These are phyloP conservation scores for Pseudozyma pruni DNA, from an alignment of 1,284 basidiomycete species.

Conservation along the genomic window DNA sequence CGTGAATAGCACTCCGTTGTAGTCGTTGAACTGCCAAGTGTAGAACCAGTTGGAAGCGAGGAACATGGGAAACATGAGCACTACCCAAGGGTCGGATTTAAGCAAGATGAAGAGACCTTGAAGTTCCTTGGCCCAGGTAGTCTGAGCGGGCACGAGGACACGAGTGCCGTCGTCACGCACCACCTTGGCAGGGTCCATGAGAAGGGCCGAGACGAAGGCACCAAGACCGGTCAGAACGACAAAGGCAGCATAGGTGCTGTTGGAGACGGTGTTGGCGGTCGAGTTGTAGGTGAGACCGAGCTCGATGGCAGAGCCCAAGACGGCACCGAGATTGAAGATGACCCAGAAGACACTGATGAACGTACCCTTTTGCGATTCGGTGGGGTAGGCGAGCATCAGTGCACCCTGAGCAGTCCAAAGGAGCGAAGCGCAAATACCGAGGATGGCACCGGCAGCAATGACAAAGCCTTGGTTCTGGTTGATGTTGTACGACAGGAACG, in stretches of 20 bases:
- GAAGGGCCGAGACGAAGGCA: conserved; percentile 30
- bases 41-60: conserved; percentile 61
- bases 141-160: conserved; percentile 51
- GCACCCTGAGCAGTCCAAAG: conserved; percentile 77
- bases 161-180: conserved; percentile 53
- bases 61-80: conserved; percentile 59
- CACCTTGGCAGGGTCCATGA: conserved; percentile 53
- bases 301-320: conserved; percentile 77
- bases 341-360: conserved; percentile 79
- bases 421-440: conserved; percentile 83
- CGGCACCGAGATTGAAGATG: conserved; percentile 75
- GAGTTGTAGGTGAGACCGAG: conserved; percentile 67
- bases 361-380: conserved; percentile 75
- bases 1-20: conserved; percentile 50
- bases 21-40: conserved; percentile 62
- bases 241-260: conserved; percentile 56
- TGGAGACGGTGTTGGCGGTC: conserved; percentile 40
- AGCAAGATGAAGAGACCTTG: conserved; percentile 50
- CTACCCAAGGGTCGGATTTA: conserved; percentile 52
- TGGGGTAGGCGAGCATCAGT: conserved; percentile 84
- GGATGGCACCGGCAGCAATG: conserved; percentile 80
- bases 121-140: conserved; percentile 53
- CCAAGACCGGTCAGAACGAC: conserved; percentile 55
- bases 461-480: conserved; percentile 68
- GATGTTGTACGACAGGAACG: conserved; percentile 72